Evolutionary conservation across 1,284 basidiomycete genomes (phyloP), one percentile per base, ranked within the genome.

Genomic region (Psilocybe mexicana): DNA sequence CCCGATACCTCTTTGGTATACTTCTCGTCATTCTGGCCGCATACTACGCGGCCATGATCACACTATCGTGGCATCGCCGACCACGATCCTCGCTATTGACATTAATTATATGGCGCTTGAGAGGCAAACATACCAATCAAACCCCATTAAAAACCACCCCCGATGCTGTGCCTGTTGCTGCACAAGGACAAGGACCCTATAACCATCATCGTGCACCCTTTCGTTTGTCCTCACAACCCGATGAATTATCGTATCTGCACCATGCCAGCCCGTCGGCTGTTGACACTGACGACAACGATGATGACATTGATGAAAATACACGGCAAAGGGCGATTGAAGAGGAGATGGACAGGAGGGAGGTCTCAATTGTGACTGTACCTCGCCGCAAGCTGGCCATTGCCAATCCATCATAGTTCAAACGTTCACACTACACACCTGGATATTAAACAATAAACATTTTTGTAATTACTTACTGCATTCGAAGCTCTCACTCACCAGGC

Each of bases 331-430:
- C 83, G 63, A 90, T 92, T 43, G 90, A 92, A 69, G 85, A 88
- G 57, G 90, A 92, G 70, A 89, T 92, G 80, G 83, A 78, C 42
- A 78, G 89, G 65, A 80, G 89, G 54, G 88, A 92, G 62, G 88
- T 92, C 30, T 88, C 87, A 25, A 90, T 92, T 66, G 82, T 92
- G 61, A 92, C 90, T 12, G 84, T 91, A 38, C 90, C 90, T 28
- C 86, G 82, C 68, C 86, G 88, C 62, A 84, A 82, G 66, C 73
- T 92, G 56, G 85, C 83, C 78, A 80, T 92, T 50, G 79, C 83
- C 54, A 92, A 92, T 69, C 88, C 88, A 49, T 79, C 77, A 65
- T 79, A 68, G 73, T 45, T 28, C 43, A 14, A 18, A 18, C 18
- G 18, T 18, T 18, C 18, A 18, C 18, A 18, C 18, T 18, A 18